phyloP scores from a whole-genome alignment of 1,139 yeast genomes.

The Geotrichum cucujoidarum region DNA sequence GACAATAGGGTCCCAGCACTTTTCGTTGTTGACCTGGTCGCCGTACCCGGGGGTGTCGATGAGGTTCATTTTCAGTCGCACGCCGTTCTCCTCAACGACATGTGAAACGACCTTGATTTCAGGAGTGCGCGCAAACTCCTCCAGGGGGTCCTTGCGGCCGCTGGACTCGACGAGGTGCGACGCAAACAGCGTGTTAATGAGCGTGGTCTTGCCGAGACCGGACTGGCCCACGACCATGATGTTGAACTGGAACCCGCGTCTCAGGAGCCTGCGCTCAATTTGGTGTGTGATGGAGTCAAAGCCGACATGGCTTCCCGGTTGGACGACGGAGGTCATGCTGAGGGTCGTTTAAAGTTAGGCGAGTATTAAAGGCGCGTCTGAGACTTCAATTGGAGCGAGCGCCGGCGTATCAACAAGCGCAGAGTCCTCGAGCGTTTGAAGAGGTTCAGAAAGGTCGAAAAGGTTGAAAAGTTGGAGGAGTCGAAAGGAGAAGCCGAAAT shows the following conservation, averaged over 20 bases:
- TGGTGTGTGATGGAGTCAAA: slow-evolving; percentile 95
- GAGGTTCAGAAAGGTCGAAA: slow-evolving; percentile 1
- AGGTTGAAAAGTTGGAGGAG: background rate
- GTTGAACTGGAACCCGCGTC: slow-evolving; percentile 91
- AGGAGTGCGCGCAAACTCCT: slow-evolving; percentile 80
- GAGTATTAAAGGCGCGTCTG: too few relatives aligned
- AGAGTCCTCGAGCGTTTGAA: background rate
- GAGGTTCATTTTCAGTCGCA: slow-evolving; percentile 74
- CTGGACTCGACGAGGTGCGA: slow-evolving; percentile 68
- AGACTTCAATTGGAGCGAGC: too few relatives aligned
- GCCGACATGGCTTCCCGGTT: slow-evolving; percentile 59
- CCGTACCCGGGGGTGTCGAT: slow-evolving; percentile 98
- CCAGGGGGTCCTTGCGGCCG: slow-evolving; percentile 62
- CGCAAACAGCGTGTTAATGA: slow-evolving; percentile 84
- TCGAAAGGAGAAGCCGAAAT: background rate
- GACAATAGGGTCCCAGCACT: slow-evolving; percentile 93
- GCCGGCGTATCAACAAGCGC: background rate
- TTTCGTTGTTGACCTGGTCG: slow-evolving; percentile 91
- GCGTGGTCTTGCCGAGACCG: slow-evolving; percentile 90
- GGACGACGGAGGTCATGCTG: slow-evolving; percentile 18
- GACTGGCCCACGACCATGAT: slow-evolving; percentile 90
- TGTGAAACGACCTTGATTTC: slow-evolving; percentile 77
- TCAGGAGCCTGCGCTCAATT: slow-evolving; percentile 85
- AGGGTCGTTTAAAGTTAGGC: too few relatives aligned
- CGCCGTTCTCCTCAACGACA: slow-evolving; percentile 73